Percentiles rank a stretch among this genome's conserved stretches.
phyloP scores from a whole-genome alignment of 176 grass and related monocot genomes.

The Typha latifolia region DNA sequence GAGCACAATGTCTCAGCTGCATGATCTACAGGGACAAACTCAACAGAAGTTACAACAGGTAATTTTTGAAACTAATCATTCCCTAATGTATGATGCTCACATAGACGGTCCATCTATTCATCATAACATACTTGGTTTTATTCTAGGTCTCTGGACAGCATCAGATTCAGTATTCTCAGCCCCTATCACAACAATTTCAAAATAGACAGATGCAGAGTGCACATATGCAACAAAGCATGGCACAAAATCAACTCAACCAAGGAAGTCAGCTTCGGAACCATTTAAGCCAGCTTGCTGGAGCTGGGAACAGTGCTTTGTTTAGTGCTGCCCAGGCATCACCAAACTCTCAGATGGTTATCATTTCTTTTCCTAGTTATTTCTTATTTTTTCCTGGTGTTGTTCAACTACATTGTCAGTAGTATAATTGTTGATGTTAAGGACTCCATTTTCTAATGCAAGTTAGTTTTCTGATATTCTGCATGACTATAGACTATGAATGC shows the following conservation, averaged over 20 bases:
- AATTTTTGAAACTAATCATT: slow-evolving; percentile 18
- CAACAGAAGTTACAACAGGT: slow-evolving; percentile 79
- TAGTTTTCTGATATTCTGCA: too few species aligned
- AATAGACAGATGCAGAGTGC: slow-evolving; percentile 62
- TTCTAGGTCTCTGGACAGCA: slow-evolving; percentile 52
- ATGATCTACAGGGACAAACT: slow-evolving; percentile 76
- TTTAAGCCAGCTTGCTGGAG: slow-evolving; percentile 70
- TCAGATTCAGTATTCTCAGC: slow-evolving; percentile 80
- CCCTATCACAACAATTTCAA: slow-evolving; percentile 78
- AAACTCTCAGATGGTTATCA: slow-evolving; percentile 78
- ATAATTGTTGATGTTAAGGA: too few species aligned
- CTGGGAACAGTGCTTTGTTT: slow-evolving; percentile 69
- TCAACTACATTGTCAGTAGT: too few species aligned
- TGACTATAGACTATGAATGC: too few species aligned
- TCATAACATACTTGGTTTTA: slow-evolving; percentile 15
- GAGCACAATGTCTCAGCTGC: slow-evolving; percentile 72
- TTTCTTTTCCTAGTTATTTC: slow-evolving; percentile 5
- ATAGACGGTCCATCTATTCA: not conserved
- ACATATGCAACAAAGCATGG: slow-evolving; percentile 67
- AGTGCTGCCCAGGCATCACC: slow-evolving; percentile 79
- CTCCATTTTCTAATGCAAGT: too few species aligned
- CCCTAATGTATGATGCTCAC: not conserved
- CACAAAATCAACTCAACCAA: slow-evolving; percentile 79
- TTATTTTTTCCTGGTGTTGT: too few species aligned
- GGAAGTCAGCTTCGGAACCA: slow-evolving; percentile 78